phyloP scores from a whole-genome alignment of 768 basidiomycete genomes.

The Psilocybe cubensis region DNA sequence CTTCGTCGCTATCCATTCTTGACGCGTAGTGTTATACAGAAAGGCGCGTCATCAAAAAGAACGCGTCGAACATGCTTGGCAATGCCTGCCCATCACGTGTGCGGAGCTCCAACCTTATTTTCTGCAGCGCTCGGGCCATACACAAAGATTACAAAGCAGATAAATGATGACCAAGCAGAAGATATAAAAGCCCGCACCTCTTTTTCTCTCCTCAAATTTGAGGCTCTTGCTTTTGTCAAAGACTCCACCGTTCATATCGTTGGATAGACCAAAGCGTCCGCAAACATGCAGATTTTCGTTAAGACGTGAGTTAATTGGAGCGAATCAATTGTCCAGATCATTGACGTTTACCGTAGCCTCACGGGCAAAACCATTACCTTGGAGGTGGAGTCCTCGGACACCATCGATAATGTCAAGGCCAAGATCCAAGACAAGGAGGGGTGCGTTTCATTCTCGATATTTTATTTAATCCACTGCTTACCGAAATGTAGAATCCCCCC shows the following conservation, averaged over 20 bases:
- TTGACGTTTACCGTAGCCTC: constrained; percentile 56
- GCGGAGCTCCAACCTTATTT: constrained; percentile 34
- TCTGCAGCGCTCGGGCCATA: constrained; percentile 41
- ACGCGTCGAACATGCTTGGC: constrained; percentile 22
- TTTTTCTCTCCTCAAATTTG: constrained; percentile 19
- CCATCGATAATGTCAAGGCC: constrained; percentile 97
- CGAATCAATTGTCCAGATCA: background rate
- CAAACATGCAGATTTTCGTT: constrained; percentile 96
- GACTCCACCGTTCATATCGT: constrained; percentile 90
- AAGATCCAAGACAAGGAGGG: constrained; percentile 99
- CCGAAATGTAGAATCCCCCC: constrained; percentile 69
- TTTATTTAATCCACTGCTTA: constrained; percentile 9
- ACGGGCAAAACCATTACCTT: constrained; percentile 99
- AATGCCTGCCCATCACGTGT: constrained; percentile 21
- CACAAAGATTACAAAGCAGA: constrained; percentile 43
- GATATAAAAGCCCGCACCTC: constrained; percentile 26
- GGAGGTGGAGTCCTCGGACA: constrained; percentile 97
- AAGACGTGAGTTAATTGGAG: constrained; percentile 70
- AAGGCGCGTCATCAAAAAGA: constrained; percentile 8
- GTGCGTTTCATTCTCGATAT: constrained; percentile 39
- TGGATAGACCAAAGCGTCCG: constrained; percentile 88
- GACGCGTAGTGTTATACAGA: constrained; percentile 9
- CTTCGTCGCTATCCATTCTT: constrained; percentile 63
- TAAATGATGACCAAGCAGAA: constrained; percentile 36
- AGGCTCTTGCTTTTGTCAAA: constrained; percentile 82